These are phyloP conservation scores for Trichosporon sp. DNA, from an alignment of 1,284 basidiomycete species.

Conservation along the genomic window DNA sequence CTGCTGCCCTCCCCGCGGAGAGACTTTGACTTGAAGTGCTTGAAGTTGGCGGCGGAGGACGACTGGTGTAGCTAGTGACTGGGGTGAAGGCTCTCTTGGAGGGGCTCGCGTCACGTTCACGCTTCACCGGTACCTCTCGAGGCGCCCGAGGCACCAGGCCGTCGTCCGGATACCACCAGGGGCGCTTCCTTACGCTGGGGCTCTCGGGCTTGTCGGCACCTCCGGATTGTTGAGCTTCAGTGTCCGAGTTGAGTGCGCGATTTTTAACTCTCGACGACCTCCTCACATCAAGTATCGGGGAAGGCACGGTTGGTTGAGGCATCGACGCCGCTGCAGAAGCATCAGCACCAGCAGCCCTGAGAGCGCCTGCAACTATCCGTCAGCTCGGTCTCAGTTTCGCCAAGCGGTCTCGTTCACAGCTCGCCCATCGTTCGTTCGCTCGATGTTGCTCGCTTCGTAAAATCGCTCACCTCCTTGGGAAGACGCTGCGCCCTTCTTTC, in stretches of 20 bases:
- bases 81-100: neutral
- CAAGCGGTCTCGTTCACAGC: neutral
- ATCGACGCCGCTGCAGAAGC: neutral
- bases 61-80: neutral
- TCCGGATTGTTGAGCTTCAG: neutral
- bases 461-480: neutral
- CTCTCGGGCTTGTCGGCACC: neutral
- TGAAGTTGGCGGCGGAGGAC: neutral
- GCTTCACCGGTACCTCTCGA: neutral
- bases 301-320: neutral
- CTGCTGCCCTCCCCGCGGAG: neutral
- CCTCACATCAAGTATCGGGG: neutral
- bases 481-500: neutral
- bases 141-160: neutral
- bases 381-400: neutral
- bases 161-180: neutral
- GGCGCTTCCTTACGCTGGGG: neutral
- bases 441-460: neutral
- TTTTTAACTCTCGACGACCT: neutral
- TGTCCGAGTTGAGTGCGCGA: neutral
- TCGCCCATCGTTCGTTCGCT: neutral
- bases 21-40: neutral
- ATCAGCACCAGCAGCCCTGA: neutral
- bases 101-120: neutral
- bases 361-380: conserved; percentile 4